Base-by-base conservation (phyloP, 2,329 filamentous ascomycete genomes). In the Zalaria sp. region DNA sequence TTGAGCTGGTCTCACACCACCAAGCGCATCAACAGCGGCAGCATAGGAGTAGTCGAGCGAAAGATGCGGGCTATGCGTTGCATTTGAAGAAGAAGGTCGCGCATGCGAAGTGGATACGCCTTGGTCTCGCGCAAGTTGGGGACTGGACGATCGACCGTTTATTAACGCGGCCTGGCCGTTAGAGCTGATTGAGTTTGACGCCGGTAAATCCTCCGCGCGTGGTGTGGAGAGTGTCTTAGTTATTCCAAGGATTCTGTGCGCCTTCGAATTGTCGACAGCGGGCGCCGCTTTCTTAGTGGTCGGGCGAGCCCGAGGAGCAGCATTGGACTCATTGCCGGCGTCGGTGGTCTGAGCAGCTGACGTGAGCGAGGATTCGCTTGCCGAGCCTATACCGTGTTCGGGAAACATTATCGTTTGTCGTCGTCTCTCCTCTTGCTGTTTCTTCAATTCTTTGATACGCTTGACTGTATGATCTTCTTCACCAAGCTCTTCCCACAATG, bases 371-470 rank as follows among this genome's bases (percentile, higher is more conserved):
- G 29, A 7, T 32, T 32, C 29, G 29, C n/a, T 32, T 32, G 29
- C 7, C n/a, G n/a, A 32, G n/a, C 7, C 29, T 32, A 7, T 7
- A 32, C 7, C 7, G 29, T 32, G 7, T 32, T 32, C 29, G 27
- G 29, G 9, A 25, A 41, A 28, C 28, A 43, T 25, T 11, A 38
- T 38, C 53, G 67, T 53, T 51, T 69, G 64, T 48, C 61, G 64
- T 37, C 75, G 68, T 45, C 72, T 66, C 51, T 67, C 64, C 55
- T 73, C 64, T 48, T 75, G 72, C 47, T 73, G 71, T 49, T 73
- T 67, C 51, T 71, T 71, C 28, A 79, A 54, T 50, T 79, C 66
- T 50, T 68, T 66, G 39, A 79, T 79, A 42, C 68, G 68, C 31
- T 69, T 72, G 5, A 78, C 74, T 34, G 74, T 73, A 27, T 75